A percentile compares a stretch with the other conserved stretches of the same genome.
These are phyloP conservation scores for Nicotiana obtusifolia DNA, from an alignment of 257 asterid species.

Conservation along the genomic window DNA sequence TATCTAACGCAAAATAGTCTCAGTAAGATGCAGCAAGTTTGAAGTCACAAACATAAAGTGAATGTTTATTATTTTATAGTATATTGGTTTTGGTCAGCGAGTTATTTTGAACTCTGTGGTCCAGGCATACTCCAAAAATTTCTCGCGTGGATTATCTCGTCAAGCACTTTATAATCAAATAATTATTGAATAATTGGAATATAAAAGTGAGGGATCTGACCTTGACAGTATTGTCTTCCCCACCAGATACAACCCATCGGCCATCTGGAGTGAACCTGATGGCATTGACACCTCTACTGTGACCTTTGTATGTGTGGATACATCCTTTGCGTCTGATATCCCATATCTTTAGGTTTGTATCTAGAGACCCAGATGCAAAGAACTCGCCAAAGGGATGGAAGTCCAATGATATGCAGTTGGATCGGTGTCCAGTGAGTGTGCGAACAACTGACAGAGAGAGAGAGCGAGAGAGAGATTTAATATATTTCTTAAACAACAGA, in stretches of 20 bases:
- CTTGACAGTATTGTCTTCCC: slow-evolving; percentile 99
- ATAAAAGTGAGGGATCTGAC: slow-evolving; percentile 30
- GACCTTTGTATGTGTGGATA: slow-evolving; percentile 98
- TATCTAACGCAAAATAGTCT: neutral
- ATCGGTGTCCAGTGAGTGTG: slow-evolving; percentile 95
- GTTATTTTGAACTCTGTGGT: neutral
- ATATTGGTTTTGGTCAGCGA: neutral
- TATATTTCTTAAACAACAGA: neutral
- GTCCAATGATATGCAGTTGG: slow-evolving; percentile 96
- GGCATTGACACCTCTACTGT: slow-evolving; percentile 88
- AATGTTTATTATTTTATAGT: neutral
- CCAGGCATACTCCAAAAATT: neutral
- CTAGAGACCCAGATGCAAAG: slow-evolving; percentile 98
- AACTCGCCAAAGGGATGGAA: slow-evolving; percentile 98
- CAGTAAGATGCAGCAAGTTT: neutral
- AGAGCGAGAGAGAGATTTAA: neutral
- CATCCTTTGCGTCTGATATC: slow-evolving; percentile 95
- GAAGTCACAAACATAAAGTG: neutral
- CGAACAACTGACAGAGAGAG: slow-evolving; percentile 53
- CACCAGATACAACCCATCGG: slow-evolving; percentile 99
- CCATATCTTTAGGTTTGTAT: slow-evolving; percentile 97
- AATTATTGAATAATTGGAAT: neutral
- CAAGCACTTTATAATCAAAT: neutral
- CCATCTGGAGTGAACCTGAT: slow-evolving; percentile 99
- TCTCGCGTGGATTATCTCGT: neutral